Evolutionary conservation across 2,329 filamentous ascomycete genomes (phyloP).

Genomic region (Coniosporium uncinatum): DNA sequence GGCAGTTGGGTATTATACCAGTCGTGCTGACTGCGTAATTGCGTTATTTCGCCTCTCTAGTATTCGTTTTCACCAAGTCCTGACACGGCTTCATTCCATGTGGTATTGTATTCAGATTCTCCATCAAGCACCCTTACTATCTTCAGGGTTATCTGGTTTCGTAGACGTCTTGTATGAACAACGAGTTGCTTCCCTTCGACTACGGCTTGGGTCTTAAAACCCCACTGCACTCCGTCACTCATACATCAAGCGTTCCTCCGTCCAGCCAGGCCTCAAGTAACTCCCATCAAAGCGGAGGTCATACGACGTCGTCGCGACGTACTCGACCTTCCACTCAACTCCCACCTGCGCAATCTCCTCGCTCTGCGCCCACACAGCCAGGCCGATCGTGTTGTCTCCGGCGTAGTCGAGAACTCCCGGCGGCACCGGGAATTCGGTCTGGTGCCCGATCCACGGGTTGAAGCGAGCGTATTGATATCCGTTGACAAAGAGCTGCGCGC

Average conservation of each 20-base stretch:
- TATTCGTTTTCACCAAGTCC: too few relatives aligned
- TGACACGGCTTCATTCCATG: too few relatives aligned
- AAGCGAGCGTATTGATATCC: constrained; percentile 71
- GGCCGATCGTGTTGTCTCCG: constrained; percentile 62
- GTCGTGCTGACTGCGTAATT: too few relatives aligned
- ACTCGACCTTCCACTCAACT: not conserved
- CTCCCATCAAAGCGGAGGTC: not conserved
- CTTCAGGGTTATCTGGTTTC: too few relatives aligned
- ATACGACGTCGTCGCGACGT: not conserved
- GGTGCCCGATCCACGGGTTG: constrained; percentile 69
- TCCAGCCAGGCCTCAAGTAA: not conserved
- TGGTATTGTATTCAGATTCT: too few relatives aligned
- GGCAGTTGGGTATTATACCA: too few relatives aligned
- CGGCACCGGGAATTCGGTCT: constrained; percentile 66
- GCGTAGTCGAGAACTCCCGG: constrained; percentile 68
- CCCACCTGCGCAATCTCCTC: not conserved
- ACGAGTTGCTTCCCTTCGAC: too few relatives aligned
- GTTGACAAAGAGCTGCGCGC: constrained; percentile 66
- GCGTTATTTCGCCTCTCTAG: too few relatives aligned
- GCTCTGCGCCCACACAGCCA: constrained; percentile 53
- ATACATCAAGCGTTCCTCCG: not conserved
- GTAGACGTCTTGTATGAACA: too few relatives aligned
- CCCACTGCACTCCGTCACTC: too few relatives aligned
- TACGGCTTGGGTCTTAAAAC: too few relatives aligned
- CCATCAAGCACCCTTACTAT: too few relatives aligned